Base-by-base conservation (phyloP, 352 stramenopile genomes). In the Phytophthora foliorum region DNA sequence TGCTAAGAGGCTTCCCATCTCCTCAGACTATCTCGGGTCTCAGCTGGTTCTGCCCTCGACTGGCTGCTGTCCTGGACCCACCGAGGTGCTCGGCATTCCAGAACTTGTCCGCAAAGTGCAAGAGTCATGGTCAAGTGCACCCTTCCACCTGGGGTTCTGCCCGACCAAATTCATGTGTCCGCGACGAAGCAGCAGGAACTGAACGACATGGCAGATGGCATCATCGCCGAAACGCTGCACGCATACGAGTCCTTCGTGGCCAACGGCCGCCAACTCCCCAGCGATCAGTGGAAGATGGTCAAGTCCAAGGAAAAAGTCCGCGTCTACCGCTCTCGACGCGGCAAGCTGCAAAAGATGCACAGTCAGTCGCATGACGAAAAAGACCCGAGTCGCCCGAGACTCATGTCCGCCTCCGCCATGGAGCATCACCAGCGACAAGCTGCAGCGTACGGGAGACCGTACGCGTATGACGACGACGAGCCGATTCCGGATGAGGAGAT, bases 141-240 rank as follows among this genome's bases (percentile, higher is more conserved):
- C 1, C 29, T 48, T 2, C 31, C 39, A 11, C 39, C 52, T 36
- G 48, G 36, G 19, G 42, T 32, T 0, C 50, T 77, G 6, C 69
- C 69, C 8, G 54, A 77, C 17, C 54, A 34, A 67, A 31, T 49
- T 1, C 64, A 63, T 17, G 17, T 69, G 29, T 59, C 66, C 45
- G 49, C 54, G 27, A 51, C 57, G 14, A 59, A 82, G 34, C 72
- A 89, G 51, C 63, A 78, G 19, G 63, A 56, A 39, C 66, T 90
- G 39, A 69, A 73, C 34, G 72, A 84, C 57, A 68, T 80, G 58
- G 72, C 80, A 5, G 80, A 89, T 45, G 67, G 67, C 39, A 75
- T 90, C 63, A 69, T 89, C 49, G 78, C 77, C 55, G 82, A 86
- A 46, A 86, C 80, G 24, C 68, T 90, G 56, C 72, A 83, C 11